phyloP scores from a whole-genome alignment of 2,329 filamentous ascomycete species.

The Pseudogymnoascus sp. region DNA sequence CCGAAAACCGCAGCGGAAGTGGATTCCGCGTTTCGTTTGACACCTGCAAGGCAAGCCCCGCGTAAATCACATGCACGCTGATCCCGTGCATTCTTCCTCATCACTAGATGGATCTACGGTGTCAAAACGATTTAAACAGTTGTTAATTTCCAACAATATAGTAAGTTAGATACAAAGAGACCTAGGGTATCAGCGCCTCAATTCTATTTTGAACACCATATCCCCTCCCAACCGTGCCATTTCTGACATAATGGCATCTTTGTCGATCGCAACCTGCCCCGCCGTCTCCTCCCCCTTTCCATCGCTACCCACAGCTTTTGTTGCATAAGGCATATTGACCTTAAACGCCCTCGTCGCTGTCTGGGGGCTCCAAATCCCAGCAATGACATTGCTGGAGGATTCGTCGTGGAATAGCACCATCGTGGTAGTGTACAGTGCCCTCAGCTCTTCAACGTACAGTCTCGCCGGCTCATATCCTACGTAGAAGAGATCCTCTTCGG shows the following conservation, averaged over 20 bases:
- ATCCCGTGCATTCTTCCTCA: background rate
- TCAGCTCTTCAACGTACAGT: slow-evolving; percentile 61
- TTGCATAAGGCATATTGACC: slow-evolving; percentile 62
- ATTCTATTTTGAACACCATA: slow-evolving; percentile 61
- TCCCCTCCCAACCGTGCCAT: slow-evolving; percentile 62
- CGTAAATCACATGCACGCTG: background rate
- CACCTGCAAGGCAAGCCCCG: background rate
- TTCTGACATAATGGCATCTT: slow-evolving; percentile 60
- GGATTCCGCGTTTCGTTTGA: background rate
- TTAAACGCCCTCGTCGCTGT: slow-evolving; percentile 50
- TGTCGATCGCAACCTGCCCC: slow-evolving; percentile 56
- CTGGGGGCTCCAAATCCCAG: slow-evolving; percentile 59
- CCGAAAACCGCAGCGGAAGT: background rate
- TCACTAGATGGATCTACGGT: background rate
- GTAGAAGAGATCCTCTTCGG: slow-evolving; percentile 34
- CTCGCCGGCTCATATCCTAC: slow-evolving; percentile 54
- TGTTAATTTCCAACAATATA: background rate
- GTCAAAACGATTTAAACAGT: background rate
- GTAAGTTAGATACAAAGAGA: slow-evolving; percentile 5
- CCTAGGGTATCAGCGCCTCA: slow-evolving; percentile 18
- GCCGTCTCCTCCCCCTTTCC: slow-evolving; percentile 33
- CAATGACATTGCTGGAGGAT: slow-evolving; percentile 48
- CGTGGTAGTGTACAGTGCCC: slow-evolving; percentile 57
- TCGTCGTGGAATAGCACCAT: slow-evolving; percentile 75
- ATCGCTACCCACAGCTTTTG: slow-evolving; percentile 40